Evolutionary conservation across 2,329 filamentous ascomycete genomes (phyloP).

Genomic region (Lachnellula occidentalis): DNA sequence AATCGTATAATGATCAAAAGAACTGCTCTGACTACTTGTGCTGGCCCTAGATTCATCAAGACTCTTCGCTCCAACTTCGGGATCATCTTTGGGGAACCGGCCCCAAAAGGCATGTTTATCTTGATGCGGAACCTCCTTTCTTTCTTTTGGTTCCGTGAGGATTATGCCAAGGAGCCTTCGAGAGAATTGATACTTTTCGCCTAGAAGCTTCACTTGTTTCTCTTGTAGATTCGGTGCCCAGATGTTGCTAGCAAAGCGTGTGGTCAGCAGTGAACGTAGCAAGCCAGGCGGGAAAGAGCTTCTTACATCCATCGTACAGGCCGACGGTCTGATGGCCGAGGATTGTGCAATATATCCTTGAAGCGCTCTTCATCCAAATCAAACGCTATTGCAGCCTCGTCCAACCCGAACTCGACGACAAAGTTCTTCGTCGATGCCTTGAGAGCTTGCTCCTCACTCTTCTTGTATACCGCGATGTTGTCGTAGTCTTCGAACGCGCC

Average conservation of each 20-base stretch:
- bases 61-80: constrained; percentile 18
- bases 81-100: constrained; percentile 18
- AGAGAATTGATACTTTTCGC: constrained; percentile 61
- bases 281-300: background rate
- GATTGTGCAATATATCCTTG: constrained; percentile 32
- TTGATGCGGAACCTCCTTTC: background rate
- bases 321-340: constrained; percentile 31
- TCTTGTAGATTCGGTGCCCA: constrained; percentile 61
- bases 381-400: constrained; percentile 49
- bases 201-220: constrained; percentile 49
- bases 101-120: constrained; percentile 3
- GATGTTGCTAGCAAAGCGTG: constrained; percentile 48
- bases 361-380: constrained; percentile 44
- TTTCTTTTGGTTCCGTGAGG: constrained; percentile 44
- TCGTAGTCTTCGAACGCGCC: constrained; percentile 44
- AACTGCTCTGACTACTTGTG: background rate
- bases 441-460: constrained; percentile 38
- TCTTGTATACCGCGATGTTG: constrained; percentile 39
- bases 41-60: constrained; percentile 3
- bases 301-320: constrained; percentile 67
- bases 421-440: constrained; percentile 48
- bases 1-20: constrained; percentile 40
- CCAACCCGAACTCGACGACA: constrained; percentile 57
- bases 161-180: constrained; percentile 60
- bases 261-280: constrained; percentile 5